Base-by-base conservation (phyloP, 2,329 filamentous ascomycete genomes). In the Alternaria novae-zelandiae region DNA sequence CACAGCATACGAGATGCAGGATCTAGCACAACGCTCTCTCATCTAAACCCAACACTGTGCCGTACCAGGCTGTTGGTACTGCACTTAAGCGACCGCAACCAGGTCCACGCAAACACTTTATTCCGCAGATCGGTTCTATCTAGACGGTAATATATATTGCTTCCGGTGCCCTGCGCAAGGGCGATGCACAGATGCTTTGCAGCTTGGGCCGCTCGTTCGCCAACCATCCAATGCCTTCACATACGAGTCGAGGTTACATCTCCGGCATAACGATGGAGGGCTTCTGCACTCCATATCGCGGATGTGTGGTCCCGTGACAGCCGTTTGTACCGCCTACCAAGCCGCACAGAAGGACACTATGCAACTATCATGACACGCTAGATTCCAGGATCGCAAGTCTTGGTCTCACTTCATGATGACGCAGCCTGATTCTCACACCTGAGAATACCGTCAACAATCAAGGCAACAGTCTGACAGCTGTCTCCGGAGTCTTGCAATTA, bases 11-110 rank as follows among this genome's bases (percentile, higher is more conserved):
- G 28, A 46, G 43, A 53, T 59, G 68, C 55, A 69, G 45, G 47
- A 66, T 69, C 64, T 69, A 56, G 66, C 59, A 62, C 59, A 69
- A 67, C 62, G 61, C 54, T 61, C 13, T 25, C 61, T 69, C 68
- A 67, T 71, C 62, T 71, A 66, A 60, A 50, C 54, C 54, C 68
- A 62, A 68, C 63, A 23, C 46, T 57, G 28, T 20, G 21, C 47
- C 32, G 64, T 68, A 68, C 70, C 70, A 62, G 70, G 69, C 63
- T 68, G 65, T 45, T 73, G 70, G 70, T 70, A 69, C 47, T 59
- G 25, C 59, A 45, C 50, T 20, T 55, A 61, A 60, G 57, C 58
- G 59, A 65, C 57, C 45, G 45, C 46, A 61, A 50, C 62, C 57
- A 61, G 58, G 59, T 64, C 61, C 36, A 47, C 49, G 56, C 45